Evolutionary conservation across 192 early-diverging fungal species (phyloP), one percentile per base, ranked within the genome.

Genomic region (Jimgerdemannia lactiflua): DNA sequence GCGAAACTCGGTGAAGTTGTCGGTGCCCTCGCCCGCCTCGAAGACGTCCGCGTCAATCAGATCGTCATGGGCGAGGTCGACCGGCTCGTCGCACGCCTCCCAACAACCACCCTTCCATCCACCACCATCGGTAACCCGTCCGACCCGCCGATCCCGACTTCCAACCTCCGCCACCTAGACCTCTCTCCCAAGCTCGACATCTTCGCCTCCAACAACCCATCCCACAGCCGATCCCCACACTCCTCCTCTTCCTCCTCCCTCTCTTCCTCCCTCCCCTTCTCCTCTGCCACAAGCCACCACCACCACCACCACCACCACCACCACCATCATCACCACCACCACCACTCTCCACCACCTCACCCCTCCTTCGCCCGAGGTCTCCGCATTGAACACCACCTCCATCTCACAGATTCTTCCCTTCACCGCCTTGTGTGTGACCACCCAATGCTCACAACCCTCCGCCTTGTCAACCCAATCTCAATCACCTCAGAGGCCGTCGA

Each of bases 181-280:
- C 40, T 68, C 29, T 68, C 67, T 20, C 67, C 67, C 6, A 68
- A 68, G 19, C 67, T 68, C 29, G 67, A 68, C 67, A 68, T 68
- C 40, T 68, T 39, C 40, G 9, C 67, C 29, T 68, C 67, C 67
- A 68, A 68, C 40, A 20, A 41, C 9, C 67, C 0, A 9, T 7
- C 67, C 9, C 49, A 59, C 49, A 39, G 9, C 67, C 67, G 67
- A 10, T 68, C 67, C 40, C 29, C 18, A 7, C 29, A 20, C 19
- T 68, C 67, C 40, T 14, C 14, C 49, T 14, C 6, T 14, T 59
- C 49, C 14, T 59, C 49, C 49, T 59, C 49, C 49, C 49, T 59
- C 49, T 10, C 49, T 2, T 59, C 49, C 6, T 8, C 19, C 6
- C 19, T 8, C 29, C 6, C 6, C 67, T 19, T 19, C 67, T 18